Evolutionary conservation across 495 filamentous ascomycete species (phyloP).

Genomic region (Amniculicola lignicola): DNA sequence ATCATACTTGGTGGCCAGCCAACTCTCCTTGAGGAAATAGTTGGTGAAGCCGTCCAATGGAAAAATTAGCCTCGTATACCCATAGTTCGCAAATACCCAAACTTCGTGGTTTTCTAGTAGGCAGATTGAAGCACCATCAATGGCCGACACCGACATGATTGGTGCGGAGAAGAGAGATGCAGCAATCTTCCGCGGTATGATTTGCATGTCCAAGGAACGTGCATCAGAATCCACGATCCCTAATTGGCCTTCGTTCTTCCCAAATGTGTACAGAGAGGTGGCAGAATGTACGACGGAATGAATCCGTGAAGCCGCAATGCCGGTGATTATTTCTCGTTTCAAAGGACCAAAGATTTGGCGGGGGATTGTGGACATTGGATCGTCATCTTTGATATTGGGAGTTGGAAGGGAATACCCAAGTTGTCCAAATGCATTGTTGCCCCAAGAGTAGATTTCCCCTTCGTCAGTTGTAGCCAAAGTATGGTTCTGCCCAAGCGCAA

Average conservation of each 20-base stretch:
- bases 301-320: conserved; percentile 83
- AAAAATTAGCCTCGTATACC: conserved; percentile 81
- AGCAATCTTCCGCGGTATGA: conserved; percentile 78
- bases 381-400: conserved; percentile 59
- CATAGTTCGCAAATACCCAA: conserved; percentile 89
- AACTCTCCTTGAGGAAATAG: conserved; percentile 62
- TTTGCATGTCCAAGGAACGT: conserved; percentile 77
- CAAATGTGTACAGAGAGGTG: conserved; percentile 84
- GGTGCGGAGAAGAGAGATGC: conserved; percentile 76
- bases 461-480: conserved; percentile 75
- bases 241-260: conserved; percentile 92
- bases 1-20: conserved; percentile 67
- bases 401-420: conserved; percentile 71
- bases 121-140: conserved; percentile 83
- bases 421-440: conserved; percentile 81
- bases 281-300: conserved; percentile 87
- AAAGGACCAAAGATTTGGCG: conserved; percentile 87
- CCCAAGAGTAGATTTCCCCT: conserved; percentile 90
- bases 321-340: conserved; percentile 78
- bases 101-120: conserved; percentile 84
- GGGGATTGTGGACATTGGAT: conserved; percentile 73
- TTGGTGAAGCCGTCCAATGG: conserved; percentile 69
- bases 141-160: conserved; percentile 79
- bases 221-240: conserved; percentile 94
- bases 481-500: conserved; percentile 88